A percentile compares a stretch with the other conserved stretches of the same genome.
Conservation (phyloP, 148 eudicot species). For the Vaccinium macrocarpon region DNA sequence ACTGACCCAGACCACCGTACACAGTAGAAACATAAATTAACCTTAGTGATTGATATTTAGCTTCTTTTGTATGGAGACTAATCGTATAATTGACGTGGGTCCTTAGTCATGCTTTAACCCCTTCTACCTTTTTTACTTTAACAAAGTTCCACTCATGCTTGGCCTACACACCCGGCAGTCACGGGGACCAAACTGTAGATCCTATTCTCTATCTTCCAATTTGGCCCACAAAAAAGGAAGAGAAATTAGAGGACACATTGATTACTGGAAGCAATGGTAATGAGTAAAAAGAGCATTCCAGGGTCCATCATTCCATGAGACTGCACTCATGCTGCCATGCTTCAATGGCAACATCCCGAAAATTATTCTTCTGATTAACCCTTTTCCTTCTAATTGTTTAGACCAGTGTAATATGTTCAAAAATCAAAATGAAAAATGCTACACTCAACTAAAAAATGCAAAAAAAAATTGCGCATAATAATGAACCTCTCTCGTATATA, state of each 20-base stretch:
- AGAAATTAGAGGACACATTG: neutral
- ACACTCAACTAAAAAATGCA: neutral
- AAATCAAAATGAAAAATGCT: too few species aligned
- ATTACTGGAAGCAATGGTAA: slow-evolving; percentile 9
- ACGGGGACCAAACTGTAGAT: neutral
- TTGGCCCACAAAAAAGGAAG: neutral
- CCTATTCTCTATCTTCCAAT: neutral
- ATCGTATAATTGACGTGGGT: neutral
- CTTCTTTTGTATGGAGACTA: neutral
- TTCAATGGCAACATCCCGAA: neutral
- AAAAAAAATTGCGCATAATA: neutral
- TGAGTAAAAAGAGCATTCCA: slow-evolving; percentile 11
- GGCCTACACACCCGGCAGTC: neutral
- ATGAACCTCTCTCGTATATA: neutral
- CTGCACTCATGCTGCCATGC: neutral
- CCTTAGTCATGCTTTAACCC: neutral
- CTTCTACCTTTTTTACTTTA: neutral
- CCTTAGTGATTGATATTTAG: neutral
- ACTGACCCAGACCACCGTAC: neutral
- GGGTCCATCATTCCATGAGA: slow-evolving; percentile 5
- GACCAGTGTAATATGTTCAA: too few species aligned
- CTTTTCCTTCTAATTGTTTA: too few species aligned
- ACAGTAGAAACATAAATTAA: neutral
- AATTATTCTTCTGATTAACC: too few species aligned
- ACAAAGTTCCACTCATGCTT: neutral